phyloP scores from a whole-genome alignment of 1,139 yeast genomes.

The Martiniozyma asiatica region DNA sequence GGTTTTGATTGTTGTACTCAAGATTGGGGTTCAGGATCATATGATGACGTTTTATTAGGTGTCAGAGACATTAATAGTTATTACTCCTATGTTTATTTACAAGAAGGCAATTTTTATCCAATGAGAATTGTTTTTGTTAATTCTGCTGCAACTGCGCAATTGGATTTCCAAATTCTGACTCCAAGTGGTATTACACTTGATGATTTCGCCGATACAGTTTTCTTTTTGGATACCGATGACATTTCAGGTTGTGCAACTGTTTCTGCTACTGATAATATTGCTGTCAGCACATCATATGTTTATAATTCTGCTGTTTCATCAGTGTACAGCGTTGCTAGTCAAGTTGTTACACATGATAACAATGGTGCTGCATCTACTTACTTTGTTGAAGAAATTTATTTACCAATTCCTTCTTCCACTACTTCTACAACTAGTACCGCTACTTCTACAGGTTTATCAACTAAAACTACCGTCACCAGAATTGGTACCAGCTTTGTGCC shows the following conservation, averaged over 20 bases:
- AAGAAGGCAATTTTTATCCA: constrained; percentile 19
- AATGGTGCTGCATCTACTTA: constrained; percentile 17
- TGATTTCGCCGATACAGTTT: no score
- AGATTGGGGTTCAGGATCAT: constrained; percentile 1
- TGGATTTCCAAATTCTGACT: no score
- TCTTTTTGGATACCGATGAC: no score
- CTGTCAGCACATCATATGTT: constrained; percentile 1
- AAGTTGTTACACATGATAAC: constrained; percentile 28
- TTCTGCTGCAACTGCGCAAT: no score
- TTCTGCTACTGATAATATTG: neutral
- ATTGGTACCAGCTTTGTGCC: no score
- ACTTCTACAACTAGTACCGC: constrained; percentile 4
- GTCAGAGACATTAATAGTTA: constrained; percentile 5
- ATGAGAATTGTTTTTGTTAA: constrained; percentile 18
- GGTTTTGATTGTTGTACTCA: constrained; percentile 2
- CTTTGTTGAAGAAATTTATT: constrained; percentile 6
- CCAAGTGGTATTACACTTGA: no score
- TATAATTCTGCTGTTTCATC: constrained; percentile 29
- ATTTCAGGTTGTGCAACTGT: constrained; percentile 4
- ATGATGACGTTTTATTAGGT: constrained; percentile 6
- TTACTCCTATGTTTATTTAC: constrained; percentile 12
- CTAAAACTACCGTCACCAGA: neutral
- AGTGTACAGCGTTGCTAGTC: constrained; percentile 30
- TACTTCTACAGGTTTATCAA: constrained; percentile 11
- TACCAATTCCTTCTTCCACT: constrained; percentile 6